A percentile compares a stretch with the other conserved stretches of the same genome.
Conservation (phyloP, 140 eudicot genomes). For the Bidens hawaiensis region DNA sequence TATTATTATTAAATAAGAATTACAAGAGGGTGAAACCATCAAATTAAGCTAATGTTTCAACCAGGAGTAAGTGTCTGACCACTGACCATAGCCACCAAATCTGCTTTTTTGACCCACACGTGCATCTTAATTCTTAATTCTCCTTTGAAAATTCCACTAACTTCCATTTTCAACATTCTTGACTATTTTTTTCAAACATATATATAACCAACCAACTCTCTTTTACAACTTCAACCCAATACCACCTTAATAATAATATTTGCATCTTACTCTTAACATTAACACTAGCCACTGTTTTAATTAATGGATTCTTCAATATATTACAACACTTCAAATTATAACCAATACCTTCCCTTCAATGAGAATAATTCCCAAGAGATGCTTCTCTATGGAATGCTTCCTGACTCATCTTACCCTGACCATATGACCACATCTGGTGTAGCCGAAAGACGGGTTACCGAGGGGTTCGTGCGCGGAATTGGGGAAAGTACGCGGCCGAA, state of each 20-base stretch:
- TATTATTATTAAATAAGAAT: not conserved
- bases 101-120: slow-evolving; percentile 28
- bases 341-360: slow-evolving; percentile 45
- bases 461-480: slow-evolving; percentile 42
- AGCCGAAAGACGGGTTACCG: slow-evolving; percentile 24
- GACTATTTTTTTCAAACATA: not conserved
- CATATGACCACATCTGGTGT: not conserved
- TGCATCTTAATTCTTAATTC: slow-evolving; percentile 15
- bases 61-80: slow-evolving; percentile 25
- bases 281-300: not conserved
- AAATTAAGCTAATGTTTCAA: slow-evolving; percentile 7
- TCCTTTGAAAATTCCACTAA: slow-evolving; percentile 23
- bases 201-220: not conserved
- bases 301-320: slow-evolving; percentile 26
- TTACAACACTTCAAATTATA: not conserved
- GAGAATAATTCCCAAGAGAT: slow-evolving; percentile 56
- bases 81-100: slow-evolving; percentile 31
- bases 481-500: slow-evolving; percentile 57
- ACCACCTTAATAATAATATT: slow-evolving; percentile 3
- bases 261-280: not conserved
- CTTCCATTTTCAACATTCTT: slow-evolving; percentile 9
- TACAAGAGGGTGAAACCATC: slow-evolving; percentile 3
- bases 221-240: slow-evolving; percentile 13
- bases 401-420: slow-evolving; percentile 12
- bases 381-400: slow-evolving; percentile 36